A percentile compares a stretch with the other conserved stretches of the same genome.
Evolutionary conservation across 495 filamentous ascomycete species (phyloP).

Genomic region (Aspergillus bridgeri): DNA sequence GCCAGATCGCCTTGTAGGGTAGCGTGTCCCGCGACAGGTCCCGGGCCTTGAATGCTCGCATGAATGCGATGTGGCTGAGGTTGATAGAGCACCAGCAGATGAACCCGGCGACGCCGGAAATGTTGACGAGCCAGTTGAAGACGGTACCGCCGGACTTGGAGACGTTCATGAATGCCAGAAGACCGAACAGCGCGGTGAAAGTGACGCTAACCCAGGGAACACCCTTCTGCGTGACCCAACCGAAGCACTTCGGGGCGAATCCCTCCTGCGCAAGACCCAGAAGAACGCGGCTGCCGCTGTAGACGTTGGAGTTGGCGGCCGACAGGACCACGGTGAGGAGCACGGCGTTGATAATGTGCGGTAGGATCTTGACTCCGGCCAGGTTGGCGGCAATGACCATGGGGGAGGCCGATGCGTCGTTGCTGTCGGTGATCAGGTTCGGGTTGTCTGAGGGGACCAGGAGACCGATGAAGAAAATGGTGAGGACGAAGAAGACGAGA

Average conservation of each 20-base stretch:
- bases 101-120: constrained; percentile 56
- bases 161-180: constrained; percentile 43
- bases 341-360: constrained; percentile 71
- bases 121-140: constrained; percentile 55
- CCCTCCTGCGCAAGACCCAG: constrained; percentile 54
- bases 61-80: constrained; percentile 54
- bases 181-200: constrained; percentile 42
- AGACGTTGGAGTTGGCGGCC: constrained; percentile 72
- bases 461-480: constrained; percentile 67
- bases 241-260: constrained; percentile 53
- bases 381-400: constrained; percentile 59
- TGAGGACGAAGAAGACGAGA: constrained; percentile 64
- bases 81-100: constrained; percentile 56
- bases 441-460: constrained; percentile 50
- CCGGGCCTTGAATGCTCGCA: constrained; percentile 48
- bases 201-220: constrained; percentile 43
- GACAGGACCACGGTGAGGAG: constrained; percentile 64
- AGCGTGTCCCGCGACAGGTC: constrained; percentile 46
- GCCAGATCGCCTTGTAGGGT: constrained; percentile 49
- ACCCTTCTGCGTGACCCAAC: constrained; percentile 36
- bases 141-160: constrained; percentile 38
- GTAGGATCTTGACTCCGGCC: constrained; percentile 60
- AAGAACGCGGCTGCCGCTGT: constrained; percentile 62
- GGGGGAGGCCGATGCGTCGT: constrained; percentile 58
- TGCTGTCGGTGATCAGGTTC: constrained; percentile 27